Percentiles rank a stretch among this genome's conserved stretches.
phyloP scores from a whole-genome alignment of 495 filamentous ascomycete species.

The Lentithecium fluviatile region DNA sequence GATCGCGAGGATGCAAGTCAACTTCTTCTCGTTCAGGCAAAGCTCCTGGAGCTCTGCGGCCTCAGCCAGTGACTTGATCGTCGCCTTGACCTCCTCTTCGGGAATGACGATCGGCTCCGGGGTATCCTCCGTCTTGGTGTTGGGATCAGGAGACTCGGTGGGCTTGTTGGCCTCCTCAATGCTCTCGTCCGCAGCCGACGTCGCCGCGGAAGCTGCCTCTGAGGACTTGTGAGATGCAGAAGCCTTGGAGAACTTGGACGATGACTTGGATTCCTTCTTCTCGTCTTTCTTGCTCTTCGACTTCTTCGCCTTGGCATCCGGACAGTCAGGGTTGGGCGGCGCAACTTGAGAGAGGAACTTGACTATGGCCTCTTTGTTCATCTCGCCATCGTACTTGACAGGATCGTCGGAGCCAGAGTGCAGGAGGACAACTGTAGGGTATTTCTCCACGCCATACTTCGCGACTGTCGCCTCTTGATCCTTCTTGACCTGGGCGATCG shows the following conservation, averaged over 20 bases:
- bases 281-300: slow-evolving; percentile 50
- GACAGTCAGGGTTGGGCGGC: slow-evolving; percentile 69
- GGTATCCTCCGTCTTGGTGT: slow-evolving; percentile 45
- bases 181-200: slow-evolving; percentile 45
- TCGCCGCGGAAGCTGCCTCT: slow-evolving; percentile 42
- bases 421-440: slow-evolving; percentile 78
- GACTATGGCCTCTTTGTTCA: slow-evolving; percentile 80
- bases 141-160: slow-evolving; percentile 51
- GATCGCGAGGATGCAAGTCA: slow-evolving; percentile 83
- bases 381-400: slow-evolving; percentile 75
- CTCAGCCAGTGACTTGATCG: slow-evolving; percentile 54
- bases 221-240: slow-evolving; percentile 47
- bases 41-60: slow-evolving; percentile 60
- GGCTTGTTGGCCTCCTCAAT: slow-evolving; percentile 47
- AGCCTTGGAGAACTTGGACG: slow-evolving; percentile 44
- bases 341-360: slow-evolving; percentile 79
- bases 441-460: slow-evolving; percentile 71
- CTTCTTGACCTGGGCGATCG: slow-evolving; percentile 79
- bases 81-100: slow-evolving; percentile 49
- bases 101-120: slow-evolving; percentile 53
- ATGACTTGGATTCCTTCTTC: slow-evolving; percentile 37
- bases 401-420: slow-evolving; percentile 68
- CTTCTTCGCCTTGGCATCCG: slow-evolving; percentile 49
- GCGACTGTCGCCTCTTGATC: slow-evolving; percentile 73
- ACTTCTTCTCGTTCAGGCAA: slow-evolving; percentile 73